phyloP scores from a whole-genome alignment of 371 early-diverging fungal genomes.

The Dinochytrium kinnereticum region DNA sequence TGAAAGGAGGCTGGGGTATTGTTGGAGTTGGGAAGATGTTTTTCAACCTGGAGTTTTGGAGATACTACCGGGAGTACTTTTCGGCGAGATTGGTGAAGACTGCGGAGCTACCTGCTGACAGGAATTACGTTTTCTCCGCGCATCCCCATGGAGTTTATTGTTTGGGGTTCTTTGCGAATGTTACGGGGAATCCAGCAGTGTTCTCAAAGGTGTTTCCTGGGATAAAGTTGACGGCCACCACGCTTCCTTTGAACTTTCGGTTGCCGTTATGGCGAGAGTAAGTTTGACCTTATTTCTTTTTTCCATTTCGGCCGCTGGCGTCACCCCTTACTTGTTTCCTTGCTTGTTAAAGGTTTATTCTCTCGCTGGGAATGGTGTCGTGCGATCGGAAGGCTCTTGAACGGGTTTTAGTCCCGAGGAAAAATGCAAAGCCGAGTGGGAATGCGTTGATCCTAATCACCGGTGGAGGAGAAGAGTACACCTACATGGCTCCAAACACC shows the following conservation, averaged over 20 bases:
- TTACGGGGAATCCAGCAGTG: constrained; percentile 30
- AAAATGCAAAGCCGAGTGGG: constrained; percentile 14
- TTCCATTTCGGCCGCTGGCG: background rate
- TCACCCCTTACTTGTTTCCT: background rate
- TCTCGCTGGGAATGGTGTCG: constrained; percentile 66
- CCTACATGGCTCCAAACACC: constrained; percentile 37
- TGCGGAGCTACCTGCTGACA: constrained; percentile 69
- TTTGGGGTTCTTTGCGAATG: constrained; percentile 18
- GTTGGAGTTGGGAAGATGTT: constrained; percentile 25
- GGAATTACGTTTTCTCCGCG: constrained; percentile 52
- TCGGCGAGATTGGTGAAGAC: constrained; percentile 76
- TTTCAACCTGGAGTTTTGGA: constrained; percentile 25
- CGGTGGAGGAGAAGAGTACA: constrained; percentile 55
- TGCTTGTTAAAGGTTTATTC: constrained; percentile 47
- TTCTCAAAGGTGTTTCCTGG: constrained; percentile 11
- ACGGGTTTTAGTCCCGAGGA: constrained; percentile 54
- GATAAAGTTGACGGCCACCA: constrained; percentile 23
- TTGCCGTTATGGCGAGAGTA: constrained; percentile 24
- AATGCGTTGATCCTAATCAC: constrained; percentile 42
- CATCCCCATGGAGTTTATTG: constrained; percentile 8
- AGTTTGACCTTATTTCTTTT: background rate
- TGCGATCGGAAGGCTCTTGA: constrained; percentile 76
- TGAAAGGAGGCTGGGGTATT: constrained; percentile 25
- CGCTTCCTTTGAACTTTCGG: constrained; percentile 41
- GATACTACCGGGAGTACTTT: constrained; percentile 66